Evolutionary conservation across 805 yeast species (phyloP), one percentile per base, ranked within the genome.

Genomic region (Pichia californica): DNA sequence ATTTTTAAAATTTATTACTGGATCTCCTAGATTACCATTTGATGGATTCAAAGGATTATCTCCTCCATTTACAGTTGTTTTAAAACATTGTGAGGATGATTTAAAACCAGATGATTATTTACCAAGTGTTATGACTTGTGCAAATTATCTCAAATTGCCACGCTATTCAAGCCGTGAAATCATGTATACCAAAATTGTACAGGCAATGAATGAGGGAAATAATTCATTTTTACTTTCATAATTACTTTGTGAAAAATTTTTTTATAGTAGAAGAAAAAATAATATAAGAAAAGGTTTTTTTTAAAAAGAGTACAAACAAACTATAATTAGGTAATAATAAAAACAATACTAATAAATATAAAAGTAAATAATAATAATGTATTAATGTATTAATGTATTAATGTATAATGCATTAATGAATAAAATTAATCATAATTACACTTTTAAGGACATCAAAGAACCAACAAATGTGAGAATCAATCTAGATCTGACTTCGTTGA

Each of bases 61-160:
- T 36, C 99, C 99, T 0, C 82, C 75, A 41, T 72, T 91, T 37
- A 91, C 98, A 0, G 88, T 93, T 29, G 98, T 93, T 2, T 66
- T 87, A 48, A 88, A 87, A 57, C 80, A 74, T 45, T 73, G 82
- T n/a, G 98, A 91, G 41, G 79, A 74, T 37, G 83, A 80, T 0
- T 58, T 76, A 21, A 62, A 66, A 11, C 74, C 85, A 5, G 95
- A 91, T 61, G 88, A 81, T 48, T 88, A 83, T 56, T 69, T 93
- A 44, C 98, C 99, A 2, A 87, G 96, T 64, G 99, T 93, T 3
- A 91, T 91, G 99, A 91, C 99, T 0, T 91, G 99, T 68, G 97
- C 95, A 3, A 91, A 91, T 59, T 93, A 91, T 58, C 70, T 91
- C 52, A 91, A 91, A 60, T 66, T 93, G 18, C 98, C 99, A 5